Percentiles rank a stretch among this genome's conserved stretches.
Conservation (phyloP, 2,329 filamentous ascomycete genomes). For the Calonectria fujianensis region DNA sequence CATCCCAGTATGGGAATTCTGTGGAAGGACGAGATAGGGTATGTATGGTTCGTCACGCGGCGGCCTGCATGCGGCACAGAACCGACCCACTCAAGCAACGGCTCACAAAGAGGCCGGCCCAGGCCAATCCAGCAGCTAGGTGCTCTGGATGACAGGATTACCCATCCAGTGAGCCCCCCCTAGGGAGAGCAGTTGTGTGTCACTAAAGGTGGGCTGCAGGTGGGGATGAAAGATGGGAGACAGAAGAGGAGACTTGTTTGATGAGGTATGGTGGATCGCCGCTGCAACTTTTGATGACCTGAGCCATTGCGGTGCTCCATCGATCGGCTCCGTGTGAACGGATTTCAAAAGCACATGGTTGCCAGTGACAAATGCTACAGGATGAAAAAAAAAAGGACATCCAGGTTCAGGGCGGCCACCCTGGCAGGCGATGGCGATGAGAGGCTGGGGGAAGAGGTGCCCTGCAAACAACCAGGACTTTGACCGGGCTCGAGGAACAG, state of each 20-base stretch:
- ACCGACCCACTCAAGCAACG: conserved; percentile 52
- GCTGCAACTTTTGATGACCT: conserved; percentile 30
- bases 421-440: conserved; percentile 32
- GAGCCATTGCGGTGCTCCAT: conserved; percentile 35
- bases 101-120: conserved; percentile 41
- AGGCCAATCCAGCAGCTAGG: conserved; percentile 40
- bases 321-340: conserved; percentile 39
- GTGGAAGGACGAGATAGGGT: conserved; percentile 40
- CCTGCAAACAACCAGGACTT: conserved; percentile 12
- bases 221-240: conserved; percentile 36
- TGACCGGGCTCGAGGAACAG: conserved; percentile 22
- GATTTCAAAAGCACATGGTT: conserved; percentile 26
- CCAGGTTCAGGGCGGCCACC: conserved; percentile 39
- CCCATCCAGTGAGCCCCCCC: conserved; percentile 40
- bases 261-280: conserved; percentile 34
- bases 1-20: conserved; percentile 40
- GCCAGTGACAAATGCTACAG: conserved; percentile 40
- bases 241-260: conserved; percentile 35
- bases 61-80: conserved; percentile 53
- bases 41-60: conserved; percentile 55
- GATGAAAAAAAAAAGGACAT: conserved; percentile 35
- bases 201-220: conserved; percentile 33
- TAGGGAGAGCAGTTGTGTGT: conserved; percentile 40
- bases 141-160: conserved; percentile 46
- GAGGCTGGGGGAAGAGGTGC: conserved; percentile 26